Percentiles rank a stretch among this genome's conserved stretches.
Evolutionary conservation across 257 asterid genomes (phyloP).

Genomic region (Ajuga chamaepitys): DNA sequence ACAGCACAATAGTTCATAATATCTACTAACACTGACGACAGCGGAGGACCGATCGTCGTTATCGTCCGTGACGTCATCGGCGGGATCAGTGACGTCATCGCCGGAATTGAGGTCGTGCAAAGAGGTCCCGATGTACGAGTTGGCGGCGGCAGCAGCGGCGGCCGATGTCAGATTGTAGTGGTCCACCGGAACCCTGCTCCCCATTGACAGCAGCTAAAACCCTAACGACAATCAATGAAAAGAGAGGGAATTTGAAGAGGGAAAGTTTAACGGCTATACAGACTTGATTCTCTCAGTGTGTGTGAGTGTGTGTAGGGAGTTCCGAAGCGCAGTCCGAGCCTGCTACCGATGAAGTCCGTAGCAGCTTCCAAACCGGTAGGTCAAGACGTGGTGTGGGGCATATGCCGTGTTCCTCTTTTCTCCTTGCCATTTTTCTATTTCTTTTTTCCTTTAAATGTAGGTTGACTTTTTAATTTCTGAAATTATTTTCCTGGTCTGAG

Average conservation of each 20-base stretch:
- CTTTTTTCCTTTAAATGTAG: not conserved
- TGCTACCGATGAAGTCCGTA: slow-evolving; percentile 12
- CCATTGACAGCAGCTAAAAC: slow-evolving; percentile 37
- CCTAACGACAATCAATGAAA: slow-evolving; percentile 16
- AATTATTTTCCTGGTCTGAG: no score
- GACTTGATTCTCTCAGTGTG: not conserved
- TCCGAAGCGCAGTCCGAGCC: slow-evolving; percentile 49
- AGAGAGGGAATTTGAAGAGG: slow-evolving; percentile 16
- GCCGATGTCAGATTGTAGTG: slow-evolving; percentile 63
- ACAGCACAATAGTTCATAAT: not conserved
- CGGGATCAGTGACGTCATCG: slow-evolving; percentile 44
- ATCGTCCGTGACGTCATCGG: slow-evolving; percentile 52
- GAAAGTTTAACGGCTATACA: slow-evolving; percentile 39
- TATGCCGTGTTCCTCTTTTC: not conserved
- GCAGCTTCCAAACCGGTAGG: slow-evolving; percentile 18
- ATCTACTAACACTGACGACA: slow-evolving; percentile 50
- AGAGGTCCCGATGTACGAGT: slow-evolving; percentile 67
- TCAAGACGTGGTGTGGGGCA: not conserved
- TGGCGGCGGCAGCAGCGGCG: slow-evolving; percentile 49
- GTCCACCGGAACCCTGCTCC: slow-evolving; percentile 71
- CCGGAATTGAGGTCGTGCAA: slow-evolving; percentile 79
- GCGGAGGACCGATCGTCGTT: slow-evolving; percentile 76
- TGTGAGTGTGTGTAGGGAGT: not conserved
- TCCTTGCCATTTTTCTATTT: not conserved
- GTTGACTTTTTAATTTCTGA: not conserved